Base-by-base conservation (phyloP, 495 filamentous ascomycete genomes). In the Jackrogersella multiformis region DNA sequence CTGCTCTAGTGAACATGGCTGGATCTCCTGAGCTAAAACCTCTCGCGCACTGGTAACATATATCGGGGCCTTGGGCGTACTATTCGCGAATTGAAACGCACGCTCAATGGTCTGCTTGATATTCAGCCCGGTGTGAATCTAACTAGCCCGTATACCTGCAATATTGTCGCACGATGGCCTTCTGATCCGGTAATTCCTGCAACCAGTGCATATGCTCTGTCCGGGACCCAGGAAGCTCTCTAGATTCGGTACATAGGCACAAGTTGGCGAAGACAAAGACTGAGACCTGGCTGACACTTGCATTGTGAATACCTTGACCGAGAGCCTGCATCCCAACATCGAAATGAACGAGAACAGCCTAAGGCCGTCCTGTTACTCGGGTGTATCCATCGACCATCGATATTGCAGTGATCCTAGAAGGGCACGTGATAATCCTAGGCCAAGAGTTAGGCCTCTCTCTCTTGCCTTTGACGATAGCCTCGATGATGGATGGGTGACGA, bases 141-240 rank as follows among this genome's bases (percentile, higher is more conserved):
- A 90, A 4, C 74, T 93, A 90, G 4, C 83, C 89, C 0, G 85
- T 81, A 66, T 92, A 93, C 10, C 90, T 84, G 66, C 90, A 92
- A 66, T 92, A 93, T 73, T 93, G 90, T 2, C 84, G 81, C 21
- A 93, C 84, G 41, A 93, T 92, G 69, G 88, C 86, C 68, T 90
- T 89, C 74, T 93, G 90, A 56, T 93, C 89, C 1, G 88, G 90
- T 1, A 92, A 86, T 75, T 93, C 90, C 61, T 93, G 90, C 7
- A 92, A 88, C 88, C 90, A 93, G 64, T 93, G 90, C 66, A 92
- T 93, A 64, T 92, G 92, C 68, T 92, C 90, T 0, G 90, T 92
- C 32, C 90, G 80, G 5, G 87, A 90, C 1, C 90, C 90, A 18
- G 87, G 77, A 73, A 88, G 81, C 74, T 93, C 90, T 2, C 90